Percentiles rank a stretch among this genome's conserved stretches.
Conservation (phyloP, 2,329 filamentous ascomycete species). For the Immersiporthe knoxdaviesiana region DNA sequence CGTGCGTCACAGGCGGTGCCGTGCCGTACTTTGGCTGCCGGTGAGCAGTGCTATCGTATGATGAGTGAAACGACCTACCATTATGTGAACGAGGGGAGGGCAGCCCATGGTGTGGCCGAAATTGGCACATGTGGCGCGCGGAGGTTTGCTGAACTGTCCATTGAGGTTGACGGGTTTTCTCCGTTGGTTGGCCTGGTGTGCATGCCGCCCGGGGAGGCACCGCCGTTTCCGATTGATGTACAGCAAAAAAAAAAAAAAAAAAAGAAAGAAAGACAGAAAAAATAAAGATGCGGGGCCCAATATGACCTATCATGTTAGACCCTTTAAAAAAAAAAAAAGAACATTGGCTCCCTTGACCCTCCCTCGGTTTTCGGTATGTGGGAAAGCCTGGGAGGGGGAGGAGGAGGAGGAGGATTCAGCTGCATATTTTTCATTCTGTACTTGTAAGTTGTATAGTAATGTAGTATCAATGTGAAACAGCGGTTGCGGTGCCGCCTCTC, state of each 20-base stretch:
- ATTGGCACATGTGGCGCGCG: background rate
- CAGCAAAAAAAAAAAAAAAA: too few relatives aligned
- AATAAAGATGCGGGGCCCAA: background rate
- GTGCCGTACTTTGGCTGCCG: background rate
- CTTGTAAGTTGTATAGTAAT: background rate
- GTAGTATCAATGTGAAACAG: background rate
- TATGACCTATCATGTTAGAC: background rate
- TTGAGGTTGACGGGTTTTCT: background rate
- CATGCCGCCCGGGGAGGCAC: background rate
- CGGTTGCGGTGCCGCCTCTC: background rate
- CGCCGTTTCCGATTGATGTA: background rate
- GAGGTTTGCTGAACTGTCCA: background rate
- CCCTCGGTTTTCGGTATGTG: background rate
- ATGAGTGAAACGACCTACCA: background rate
- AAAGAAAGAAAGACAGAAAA: too few relatives aligned
- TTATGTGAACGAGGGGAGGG: background rate
- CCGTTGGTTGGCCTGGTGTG: background rate
- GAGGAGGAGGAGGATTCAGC: background rate
- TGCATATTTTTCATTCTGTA: background rate
- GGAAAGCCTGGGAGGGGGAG: background rate
- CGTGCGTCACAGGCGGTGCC: background rate
- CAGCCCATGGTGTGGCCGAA: background rate
- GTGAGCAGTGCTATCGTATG: background rate
- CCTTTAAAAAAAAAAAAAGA: background rate
- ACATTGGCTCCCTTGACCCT: background rate